Evolutionary conservation across 2,329 filamentous ascomycete species (phyloP), one percentile per base, ranked within the genome.

Genomic region (Colletotrichum tabaci): DNA sequence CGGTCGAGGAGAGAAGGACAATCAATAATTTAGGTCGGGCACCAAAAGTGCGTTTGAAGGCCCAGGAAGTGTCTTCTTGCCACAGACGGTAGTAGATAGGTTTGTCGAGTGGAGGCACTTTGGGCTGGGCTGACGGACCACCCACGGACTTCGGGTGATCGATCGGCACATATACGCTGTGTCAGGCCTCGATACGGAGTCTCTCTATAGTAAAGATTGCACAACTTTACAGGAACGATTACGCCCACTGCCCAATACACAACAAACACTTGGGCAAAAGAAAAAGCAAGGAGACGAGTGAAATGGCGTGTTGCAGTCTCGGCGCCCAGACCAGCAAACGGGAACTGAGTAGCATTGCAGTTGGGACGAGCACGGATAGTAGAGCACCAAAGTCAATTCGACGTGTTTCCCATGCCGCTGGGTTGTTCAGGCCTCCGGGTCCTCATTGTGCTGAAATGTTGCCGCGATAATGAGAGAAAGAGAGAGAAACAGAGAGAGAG

Each of bases 1-100:
- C 8, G 9, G 35, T 8, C 35, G 35, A 38, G 35, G 35, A 38
- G 35, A 38, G 35, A 70, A 56, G 47, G 61, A 66, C 49, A 74
- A 9, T 10, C 49, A 74, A 9, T 38, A 38, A 10, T 3, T 38
- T 10, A 38, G 30, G 2, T 10, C 35, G 35, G 35, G 8, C 35
- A 38, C 9, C 8, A 38, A 10, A 10, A 38, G 35, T 38, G 35
- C 35, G 35, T 10, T 38, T 10, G 35, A 10, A 38, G 35, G 35
- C 8, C 35, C 35, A 38, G 9, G 35, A 10, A 38, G 35, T 10
- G 8, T 8, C 35, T 9, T 38, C 35, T 9, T 38, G 8, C 8
- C 35, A 38, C 8, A 38, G 9, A 38, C 35, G 10, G 35, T 38
- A 38, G 9, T 10, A 10, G 9, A 38, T 38, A 38, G 35, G 35